phyloP scores from a whole-genome alignment of 805 yeast species.

The Sporopachydermia quercuum region DNA sequence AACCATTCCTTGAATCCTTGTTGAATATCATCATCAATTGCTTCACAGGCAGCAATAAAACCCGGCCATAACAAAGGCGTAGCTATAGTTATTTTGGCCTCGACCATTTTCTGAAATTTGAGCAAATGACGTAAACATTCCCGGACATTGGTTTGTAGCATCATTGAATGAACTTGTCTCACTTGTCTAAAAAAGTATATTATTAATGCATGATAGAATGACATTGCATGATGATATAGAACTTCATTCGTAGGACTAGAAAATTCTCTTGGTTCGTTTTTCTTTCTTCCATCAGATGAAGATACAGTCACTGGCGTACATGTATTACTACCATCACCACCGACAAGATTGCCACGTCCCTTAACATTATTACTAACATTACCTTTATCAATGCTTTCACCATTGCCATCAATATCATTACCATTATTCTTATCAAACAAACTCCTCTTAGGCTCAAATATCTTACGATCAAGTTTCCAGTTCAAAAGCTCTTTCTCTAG shows the following conservation, averaged over 20 bases:
- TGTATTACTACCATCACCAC: too few species aligned
- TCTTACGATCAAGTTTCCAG: constrained; percentile 60
- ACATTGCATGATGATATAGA: constrained; percentile 63
- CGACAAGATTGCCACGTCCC: background rate
- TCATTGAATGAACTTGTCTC: constrained; percentile 35
- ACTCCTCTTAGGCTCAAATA: constrained; percentile 10
- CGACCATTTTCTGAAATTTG: constrained; percentile 41
- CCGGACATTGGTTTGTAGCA: constrained; percentile 47
- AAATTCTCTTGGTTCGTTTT: constrained; percentile 10
- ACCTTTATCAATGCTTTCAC: constrained; percentile 3
- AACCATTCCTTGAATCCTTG: constrained; percentile 56
- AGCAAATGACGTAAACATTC: constrained; percentile 50
- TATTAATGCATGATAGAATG: constrained; percentile 58
- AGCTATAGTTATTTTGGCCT: constrained; percentile 32
- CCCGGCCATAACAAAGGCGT: constrained; percentile 84
- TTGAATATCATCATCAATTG: constrained; percentile 42
- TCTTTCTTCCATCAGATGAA: constrained; percentile 1
- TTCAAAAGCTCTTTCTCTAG: constrained; percentile 36
- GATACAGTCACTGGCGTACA: too few species aligned
- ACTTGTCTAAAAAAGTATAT: constrained; percentile 61
- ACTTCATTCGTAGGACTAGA: constrained; percentile 38
- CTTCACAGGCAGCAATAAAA: constrained; percentile 75
- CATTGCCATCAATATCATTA: constrained; percentile 30
- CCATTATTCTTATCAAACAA: constrained; percentile 9
- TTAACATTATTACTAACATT: constrained; percentile 7